These are phyloP conservation scores for Nymphaea colorata DNA, from an alignment of 164 flowering plant genomes.

Conservation along the genomic window DNA sequence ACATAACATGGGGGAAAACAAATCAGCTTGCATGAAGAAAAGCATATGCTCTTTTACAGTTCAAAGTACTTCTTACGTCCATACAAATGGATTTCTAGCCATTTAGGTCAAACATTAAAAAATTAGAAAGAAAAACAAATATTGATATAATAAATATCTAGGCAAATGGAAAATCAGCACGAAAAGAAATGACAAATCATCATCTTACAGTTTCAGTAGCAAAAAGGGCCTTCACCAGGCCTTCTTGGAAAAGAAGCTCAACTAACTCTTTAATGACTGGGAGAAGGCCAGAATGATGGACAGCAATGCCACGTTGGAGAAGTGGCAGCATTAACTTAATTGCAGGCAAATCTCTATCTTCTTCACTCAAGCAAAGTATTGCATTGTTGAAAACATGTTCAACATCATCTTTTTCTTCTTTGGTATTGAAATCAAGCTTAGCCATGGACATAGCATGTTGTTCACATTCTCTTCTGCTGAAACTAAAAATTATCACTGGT, in stretches of 20 bases:
- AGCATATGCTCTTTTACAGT: background rate
- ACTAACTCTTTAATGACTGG: constrained; percentile 95
- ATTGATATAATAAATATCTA: too few relatives aligned
- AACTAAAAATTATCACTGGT: constrained; percentile 96
- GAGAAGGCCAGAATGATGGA: constrained; percentile 98
- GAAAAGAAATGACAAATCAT: background rate
- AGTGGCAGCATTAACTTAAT: constrained; percentile 91
- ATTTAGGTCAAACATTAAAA: background rate
- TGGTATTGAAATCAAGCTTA: constrained; percentile 84
- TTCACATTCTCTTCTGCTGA: constrained; percentile 95
- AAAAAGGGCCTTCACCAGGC: constrained; percentile 95
- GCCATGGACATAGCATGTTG: constrained; percentile 98
- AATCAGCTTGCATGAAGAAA: background rate
- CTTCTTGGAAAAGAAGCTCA: constrained; percentile 98
- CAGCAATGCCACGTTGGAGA: constrained; percentile 95
- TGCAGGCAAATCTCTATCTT: constrained; percentile 88
- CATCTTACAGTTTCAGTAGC: constrained; percentile 93
- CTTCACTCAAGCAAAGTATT: constrained; percentile 77
- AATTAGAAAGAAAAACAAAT: too few relatives aligned
- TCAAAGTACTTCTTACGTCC: background rate
- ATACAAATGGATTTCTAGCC: background rate
- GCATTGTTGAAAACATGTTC: constrained; percentile 75
- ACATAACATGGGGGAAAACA: constrained; percentile 4
- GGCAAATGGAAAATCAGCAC: background rate
- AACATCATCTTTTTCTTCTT: constrained; percentile 83